Evolutionary conservation across 192 early-diverging fungal species (phyloP), one percentile per base, ranked within the genome.

Genomic region (Coemansia sp.): DNA sequence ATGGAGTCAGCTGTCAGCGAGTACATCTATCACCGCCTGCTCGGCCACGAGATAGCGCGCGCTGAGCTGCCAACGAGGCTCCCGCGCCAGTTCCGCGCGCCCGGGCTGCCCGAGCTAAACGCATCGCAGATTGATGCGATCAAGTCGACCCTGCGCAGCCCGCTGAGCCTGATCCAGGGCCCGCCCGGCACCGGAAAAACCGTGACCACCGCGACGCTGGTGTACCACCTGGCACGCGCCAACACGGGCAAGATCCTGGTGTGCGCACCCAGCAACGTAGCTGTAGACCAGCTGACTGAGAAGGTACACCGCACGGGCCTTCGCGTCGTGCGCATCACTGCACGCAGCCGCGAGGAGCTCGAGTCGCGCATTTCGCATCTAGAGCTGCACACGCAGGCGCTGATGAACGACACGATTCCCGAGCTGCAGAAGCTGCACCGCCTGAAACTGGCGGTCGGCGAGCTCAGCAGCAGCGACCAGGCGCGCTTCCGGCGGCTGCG

Each of bases 121-220:
- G 90, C 93, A 33, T 97, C 95, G 31, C 97, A 99, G 77, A 91
- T 97, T 0, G 88, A 85, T 56, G 97, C 97, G 10, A 92, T 99
- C 43, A 94, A 94, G 69, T 87, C 88, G 16, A 93, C 93, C 3
- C 82, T 99, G n/a, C 86, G 88, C 56, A 91, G 91, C 54, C 95
- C 95, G 22, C 80, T 99, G 2, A 92, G 88, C 68, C 80, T 99
- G 25, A 98, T 99, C 55, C 97, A 99, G 76, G 97, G 93, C 9
- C 92, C 92, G 7, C 92, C 92, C 0, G 95, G 97, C 54, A 99
- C 97, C 4, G 97, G 97, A 58, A 99, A 99, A 74, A 99, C 97
- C 0, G 95, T 99, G 3, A 98, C 95, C 0, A 94, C 93, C 1
- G 95, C 95, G 2, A 95, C 97, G 0, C 85, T 99, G 59, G 95